Evolutionary conservation across 2,329 filamentous ascomycete genomes (phyloP), one percentile per base, ranked within the genome.

Genomic region (Epichloe brachyelytri): DNA sequence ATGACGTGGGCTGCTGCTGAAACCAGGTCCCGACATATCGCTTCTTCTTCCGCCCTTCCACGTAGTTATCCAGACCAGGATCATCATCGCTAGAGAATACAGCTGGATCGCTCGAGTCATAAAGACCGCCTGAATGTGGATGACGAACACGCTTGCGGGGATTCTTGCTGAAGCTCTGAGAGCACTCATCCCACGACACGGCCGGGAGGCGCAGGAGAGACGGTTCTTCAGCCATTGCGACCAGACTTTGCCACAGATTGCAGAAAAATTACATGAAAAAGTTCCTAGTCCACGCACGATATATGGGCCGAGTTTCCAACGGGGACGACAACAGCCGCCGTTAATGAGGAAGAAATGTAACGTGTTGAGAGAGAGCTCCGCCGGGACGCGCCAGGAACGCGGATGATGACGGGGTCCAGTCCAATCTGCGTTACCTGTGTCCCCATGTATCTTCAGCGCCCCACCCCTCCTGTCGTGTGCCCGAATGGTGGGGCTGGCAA

Each of bases 81-180:
- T 86, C 83, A 59, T 86, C 83, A 53, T 88, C 84, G 62, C 80
- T 83, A 4, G 82, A 86, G 65, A 88, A 88, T 26, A 86, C 64
- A 46, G 80, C 76, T 3, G 83, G 82, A 59, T 88, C 84, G 60
- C 84, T 86, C 19, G 82, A 86, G 61, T 81, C 80, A 61, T 76
- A 68, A 50, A 62, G 60, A 52, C 62, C 59, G 22, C 59, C 60
- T 30, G 59, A 53, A 19, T 52, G 57, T 17, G 62, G 57, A 34
- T 60, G 58, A 41, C 67, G 63, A 49, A 61, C 62, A 57, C 70
- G 70, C 60, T 72, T 73, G 52, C 64, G 62, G 5, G 66, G 62
- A 49, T 67, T 66, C 36, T 68, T 66, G 57, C 61, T 65, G 53
- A 72, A 68, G 57, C 58, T 65, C 53, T 69, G 65, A 1, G 66